These are phyloP conservation scores for Solanum habrochaites DNA, from an alignment of 257 asterid genomes.

Conservation along the genomic window DNA sequence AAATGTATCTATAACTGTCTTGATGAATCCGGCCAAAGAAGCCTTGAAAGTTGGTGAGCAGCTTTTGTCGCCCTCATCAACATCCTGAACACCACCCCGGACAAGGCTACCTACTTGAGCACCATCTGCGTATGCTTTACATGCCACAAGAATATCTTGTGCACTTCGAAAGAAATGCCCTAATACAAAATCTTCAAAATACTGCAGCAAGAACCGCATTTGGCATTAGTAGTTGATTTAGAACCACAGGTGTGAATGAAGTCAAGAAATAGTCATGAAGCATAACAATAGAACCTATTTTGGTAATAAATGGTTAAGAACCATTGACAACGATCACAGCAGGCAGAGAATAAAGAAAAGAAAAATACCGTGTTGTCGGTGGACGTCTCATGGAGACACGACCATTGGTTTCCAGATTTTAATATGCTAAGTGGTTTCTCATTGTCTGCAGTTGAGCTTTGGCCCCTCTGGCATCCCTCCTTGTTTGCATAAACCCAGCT, in stretches of 20 bases:
- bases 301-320: background rate
- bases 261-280: background rate
- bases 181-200: constrained; percentile 65
- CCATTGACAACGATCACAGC: background rate
- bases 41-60: constrained; percentile 49
- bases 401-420: constrained; percentile 85
- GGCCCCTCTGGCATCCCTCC: constrained; percentile 44
- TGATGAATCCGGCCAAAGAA: constrained; percentile 26
- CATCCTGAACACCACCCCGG: constrained; percentile 74
- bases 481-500: constrained; percentile 68
- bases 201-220: constrained; percentile 28
- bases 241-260: background rate
- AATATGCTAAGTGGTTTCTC: constrained; percentile 53
- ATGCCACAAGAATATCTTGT: constrained; percentile 52
- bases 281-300: background rate
- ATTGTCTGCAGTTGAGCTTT: constrained; percentile 33
- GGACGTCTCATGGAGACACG: constrained; percentile 62
- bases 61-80: constrained; percentile 54
- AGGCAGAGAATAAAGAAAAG: background rate
- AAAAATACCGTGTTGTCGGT: too few species aligned
- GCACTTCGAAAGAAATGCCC: constrained; percentile 63
- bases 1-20: constrained; percentile 35
- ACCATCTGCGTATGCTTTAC: constrained; percentile 74
- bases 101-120: constrained; percentile 85
- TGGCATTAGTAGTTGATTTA: background rate